phyloP scores from a whole-genome alignment of 805 yeast species.

The Zygosaccharomyces rouxii region DNA sequence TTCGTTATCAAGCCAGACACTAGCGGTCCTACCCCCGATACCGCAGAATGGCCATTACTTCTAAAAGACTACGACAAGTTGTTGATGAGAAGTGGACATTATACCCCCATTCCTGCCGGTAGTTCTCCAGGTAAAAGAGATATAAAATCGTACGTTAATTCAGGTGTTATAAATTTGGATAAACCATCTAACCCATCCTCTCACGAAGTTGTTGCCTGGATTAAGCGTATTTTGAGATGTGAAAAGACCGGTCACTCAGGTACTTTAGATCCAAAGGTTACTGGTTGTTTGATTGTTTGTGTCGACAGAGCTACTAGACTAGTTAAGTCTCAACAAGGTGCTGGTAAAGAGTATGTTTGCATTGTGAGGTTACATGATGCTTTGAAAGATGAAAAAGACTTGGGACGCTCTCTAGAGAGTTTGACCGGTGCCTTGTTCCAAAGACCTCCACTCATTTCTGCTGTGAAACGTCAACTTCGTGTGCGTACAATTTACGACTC shows the following conservation, averaged over 20 bases:
- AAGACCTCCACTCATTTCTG: slow-evolving; percentile 98
- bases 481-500: slow-evolving; percentile 97
- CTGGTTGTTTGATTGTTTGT: slow-evolving; percentile 98
- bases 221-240: slow-evolving; percentile 88
- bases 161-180: slow-evolving; percentile 96
- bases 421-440: slow-evolving; percentile 98
- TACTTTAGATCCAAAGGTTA: slow-evolving; percentile 97
- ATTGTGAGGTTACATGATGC: slow-evolving; percentile 94
- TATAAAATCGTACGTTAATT: slow-evolving; percentile 78
- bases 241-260: slow-evolving; percentile 99
- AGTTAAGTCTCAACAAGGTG: slow-evolving; percentile 98
- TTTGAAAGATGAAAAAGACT: slow-evolving; percentile 81
- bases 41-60: slow-evolving; percentile 93
- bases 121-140: slow-evolving; percentile 93
- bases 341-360: slow-evolving; percentile 99
- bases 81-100: slow-evolving; percentile 92
- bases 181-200: slow-evolving; percentile 98
- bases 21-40: slow-evolving; percentile 71
- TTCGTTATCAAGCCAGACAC: slow-evolving; percentile 87
- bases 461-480: slow-evolving; percentile 98
- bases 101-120: slow-evolving; percentile 96
- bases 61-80: slow-evolving; percentile 91
- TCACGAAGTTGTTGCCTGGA: slow-evolving; percentile 99
- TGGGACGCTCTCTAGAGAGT: slow-evolving; percentile 84
- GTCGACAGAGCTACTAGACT: slow-evolving; percentile 96